Percentiles rank a stretch among this genome's conserved stretches.
phyloP scores from a whole-genome alignment of 345 rosid species.

The Salix viminalis region DNA sequence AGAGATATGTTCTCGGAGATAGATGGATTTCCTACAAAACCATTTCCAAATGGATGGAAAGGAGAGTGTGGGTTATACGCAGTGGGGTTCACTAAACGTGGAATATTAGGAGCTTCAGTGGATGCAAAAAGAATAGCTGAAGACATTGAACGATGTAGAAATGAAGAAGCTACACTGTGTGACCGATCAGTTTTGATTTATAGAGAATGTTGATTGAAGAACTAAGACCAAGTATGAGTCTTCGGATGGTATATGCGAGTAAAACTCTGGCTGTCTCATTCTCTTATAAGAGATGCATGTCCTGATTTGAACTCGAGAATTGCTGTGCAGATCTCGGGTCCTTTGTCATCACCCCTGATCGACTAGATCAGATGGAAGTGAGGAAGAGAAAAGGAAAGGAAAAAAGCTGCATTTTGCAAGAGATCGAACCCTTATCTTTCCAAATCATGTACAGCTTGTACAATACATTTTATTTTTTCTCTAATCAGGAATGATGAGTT shows the following conservation, averaged over 20 bases:
- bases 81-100: constrained; percentile 38
- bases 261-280: accelerated
- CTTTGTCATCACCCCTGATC: no score
- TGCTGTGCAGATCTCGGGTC: accelerated
- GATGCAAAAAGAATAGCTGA: constrained; percentile 29
- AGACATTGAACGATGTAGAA: constrained; percentile 17
- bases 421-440: constrained; percentile 4
- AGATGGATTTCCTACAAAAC: constrained; percentile 32
- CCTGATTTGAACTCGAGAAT: accelerated
- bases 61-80: constrained; percentile 31
- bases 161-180: constrained; percentile 18
- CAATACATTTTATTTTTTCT: constrained; percentile 36
- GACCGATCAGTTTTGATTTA: constrained; percentile 10
- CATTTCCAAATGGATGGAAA: constrained; percentile 37
- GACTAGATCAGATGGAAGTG: no score
- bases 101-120: constrained; percentile 32
- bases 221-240: not conserved
- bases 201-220: not conserved
- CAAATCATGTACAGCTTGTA: constrained; percentile 38
- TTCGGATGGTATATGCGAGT: no score
- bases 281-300: accelerated
- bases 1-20: constrained; percentile 29
- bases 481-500: constrained; percentile 44
- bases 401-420: not conserved
- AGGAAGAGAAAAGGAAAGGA: not conserved